Evolutionary conservation across 2,329 filamentous ascomycete genomes (phyloP).

Genomic region (Colletotrichum horii): DNA sequence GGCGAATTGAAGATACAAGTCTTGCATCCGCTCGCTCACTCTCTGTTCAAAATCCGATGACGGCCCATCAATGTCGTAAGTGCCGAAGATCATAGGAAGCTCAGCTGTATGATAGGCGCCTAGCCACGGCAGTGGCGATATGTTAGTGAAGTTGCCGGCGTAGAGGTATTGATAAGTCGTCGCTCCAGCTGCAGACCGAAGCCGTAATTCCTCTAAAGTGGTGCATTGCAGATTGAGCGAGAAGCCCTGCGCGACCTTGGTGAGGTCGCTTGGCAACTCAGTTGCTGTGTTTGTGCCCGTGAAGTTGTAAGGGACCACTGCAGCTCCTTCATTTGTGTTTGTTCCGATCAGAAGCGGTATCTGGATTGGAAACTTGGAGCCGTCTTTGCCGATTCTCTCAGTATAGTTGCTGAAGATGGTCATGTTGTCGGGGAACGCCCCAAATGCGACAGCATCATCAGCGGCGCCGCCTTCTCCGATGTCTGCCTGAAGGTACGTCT

Average conservation of each 20-base stretch:
- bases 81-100: not conserved
- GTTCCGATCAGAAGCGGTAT: not conserved
- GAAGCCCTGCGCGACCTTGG: not conserved
- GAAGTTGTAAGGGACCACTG: not conserved
- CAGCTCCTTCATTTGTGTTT: not conserved
- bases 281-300: not conserved
- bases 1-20: not conserved
- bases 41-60: not conserved
- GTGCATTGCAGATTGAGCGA: not conserved
- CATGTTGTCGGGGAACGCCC: not conserved
- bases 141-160: not conserved
- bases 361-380: not conserved
- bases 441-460: not conserved
- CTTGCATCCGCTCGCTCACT: not conserved
- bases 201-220: not conserved
- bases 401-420: not conserved
- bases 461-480: not conserved
- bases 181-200: not conserved
- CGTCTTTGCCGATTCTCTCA: not conserved
- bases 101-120: not conserved
- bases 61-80: not conserved
- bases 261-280: not conserved
- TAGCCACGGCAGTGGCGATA: not conserved
- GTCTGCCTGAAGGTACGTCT: not conserved
- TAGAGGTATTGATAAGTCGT: not conserved